Evolutionary conservation across 2,329 filamentous ascomycete genomes (phyloP), one percentile per base, ranked within the genome.

Genomic region (Trichoderma sp.): DNA sequence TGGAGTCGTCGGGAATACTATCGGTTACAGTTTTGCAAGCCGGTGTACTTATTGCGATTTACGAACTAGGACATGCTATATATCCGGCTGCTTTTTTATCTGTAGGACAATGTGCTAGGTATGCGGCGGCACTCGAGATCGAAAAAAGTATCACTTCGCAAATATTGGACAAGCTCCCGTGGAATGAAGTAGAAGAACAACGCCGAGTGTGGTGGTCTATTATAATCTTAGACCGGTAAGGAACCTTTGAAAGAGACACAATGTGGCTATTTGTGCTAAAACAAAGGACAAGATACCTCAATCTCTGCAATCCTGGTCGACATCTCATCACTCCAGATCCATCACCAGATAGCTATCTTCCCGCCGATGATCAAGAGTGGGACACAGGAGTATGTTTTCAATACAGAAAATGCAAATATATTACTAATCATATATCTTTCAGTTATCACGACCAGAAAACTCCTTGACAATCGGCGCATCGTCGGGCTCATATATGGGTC

Each of bases 181-280:
- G 57, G 12, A 55, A 61, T 9, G 70, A 74, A 30, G 59, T 74
- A 17, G 73, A 74, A 68, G 73, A 74, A 55, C 64, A 67, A 13
- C 70, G 73, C 26, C 70, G 73, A 17, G 59, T 64, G 5, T 74
- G 73, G 73, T 74, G 73, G 73, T 67, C 72, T 26, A 71, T 73
- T 39, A 34, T 74, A 32, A 71, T 70, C 26, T 39, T 74, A 26
- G 73, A 74, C 34, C 72, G 73, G 73, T 74, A 32, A 34, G 43
- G 4, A 20, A 50, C 9, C 9, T 50, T 50, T 20, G n/a, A 20
- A 50, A n/a, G 9, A 6, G 43, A 50, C 17, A 50, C 8, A 11
- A 20, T 50, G n/a, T 12, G n/a, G n/a, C 17, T 20, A 20, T 4
- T 50, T 50, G 11, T 50, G 43, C 43, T 50, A 50, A 50, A 12